Evolutionary conservation across 73 alveolate species (phyloP).

Genomic region (Tetrahymena borealis): DNA sequence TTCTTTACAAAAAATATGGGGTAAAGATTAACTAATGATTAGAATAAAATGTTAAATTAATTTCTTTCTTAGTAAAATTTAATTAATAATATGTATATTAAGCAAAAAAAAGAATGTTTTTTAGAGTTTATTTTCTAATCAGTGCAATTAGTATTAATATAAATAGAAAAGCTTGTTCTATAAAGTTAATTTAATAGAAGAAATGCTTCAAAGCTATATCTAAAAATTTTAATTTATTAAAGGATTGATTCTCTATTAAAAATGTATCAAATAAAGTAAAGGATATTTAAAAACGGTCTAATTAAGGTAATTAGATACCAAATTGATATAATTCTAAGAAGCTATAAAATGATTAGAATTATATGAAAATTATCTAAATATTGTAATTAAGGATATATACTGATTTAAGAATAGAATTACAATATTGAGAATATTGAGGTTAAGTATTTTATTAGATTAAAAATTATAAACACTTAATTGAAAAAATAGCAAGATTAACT

Average conservation of each 20-base stretch:
- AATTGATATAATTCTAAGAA: not conserved
- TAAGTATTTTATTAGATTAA: not conserved
- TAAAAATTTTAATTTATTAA: not conserved
- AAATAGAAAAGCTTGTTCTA: not conserved
- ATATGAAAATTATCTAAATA: not conserved
- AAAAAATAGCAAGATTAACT: not conserved
- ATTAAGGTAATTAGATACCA: not conserved
- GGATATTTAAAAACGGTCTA: not conserved
- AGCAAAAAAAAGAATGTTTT: too few species aligned
- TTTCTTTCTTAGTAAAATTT: too few species aligned
- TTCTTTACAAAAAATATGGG: too few species aligned
- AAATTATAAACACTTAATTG: not conserved
- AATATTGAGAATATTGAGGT: not conserved
- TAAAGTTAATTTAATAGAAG: not conserved
- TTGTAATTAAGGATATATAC: not conserved
- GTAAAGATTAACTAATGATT: too few species aligned
- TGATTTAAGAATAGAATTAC: not conserved
- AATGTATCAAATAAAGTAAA: not conserved
- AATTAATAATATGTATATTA: too few species aligned
- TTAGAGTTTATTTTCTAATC: not conserved
- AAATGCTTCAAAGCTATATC: not conserved
- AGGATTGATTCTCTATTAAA: not conserved
- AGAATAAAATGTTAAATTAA: too few species aligned
- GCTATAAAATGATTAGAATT: not conserved
- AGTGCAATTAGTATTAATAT: not conserved